phyloP scores from a whole-genome alignment of 495 filamentous ascomycete species.

The Xylaria flabelliformis region DNA sequence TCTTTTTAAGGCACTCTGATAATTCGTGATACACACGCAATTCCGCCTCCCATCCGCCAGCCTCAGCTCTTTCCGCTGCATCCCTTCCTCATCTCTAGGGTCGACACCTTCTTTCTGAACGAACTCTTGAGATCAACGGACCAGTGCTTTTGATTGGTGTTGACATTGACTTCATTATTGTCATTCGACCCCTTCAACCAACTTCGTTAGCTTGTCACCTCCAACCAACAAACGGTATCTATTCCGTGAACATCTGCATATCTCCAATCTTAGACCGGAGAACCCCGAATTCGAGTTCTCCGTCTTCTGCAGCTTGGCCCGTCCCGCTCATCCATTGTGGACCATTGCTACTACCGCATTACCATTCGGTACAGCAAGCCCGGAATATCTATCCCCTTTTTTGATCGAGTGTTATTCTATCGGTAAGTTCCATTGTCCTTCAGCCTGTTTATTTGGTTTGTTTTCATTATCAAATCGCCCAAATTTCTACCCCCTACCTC shows the following conservation, averaged over 20 bases:
- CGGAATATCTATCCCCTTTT: constrained; percentile 27
- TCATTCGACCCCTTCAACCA: neutral
- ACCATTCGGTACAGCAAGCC: constrained; percentile 19
- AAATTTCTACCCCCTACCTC: constrained; percentile 5
- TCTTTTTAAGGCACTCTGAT: constrained; percentile 7
- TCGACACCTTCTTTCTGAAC: neutral
- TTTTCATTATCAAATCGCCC: constrained; percentile 32
- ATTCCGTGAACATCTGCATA: constrained; percentile 15
- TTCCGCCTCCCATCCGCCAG: neutral
- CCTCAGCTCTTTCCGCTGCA: neutral
- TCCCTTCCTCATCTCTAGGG: neutral
- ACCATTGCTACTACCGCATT: constrained; percentile 11
- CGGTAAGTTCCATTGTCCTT: constrained; percentile 41
- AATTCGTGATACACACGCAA: neutral
- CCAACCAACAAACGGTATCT: neutral
- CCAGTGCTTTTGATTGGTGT: neutral
- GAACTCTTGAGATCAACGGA: too few relatives aligned
- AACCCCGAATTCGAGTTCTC: constrained; percentile 4
- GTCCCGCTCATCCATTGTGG: constrained; percentile 28
- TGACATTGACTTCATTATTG: neutral
- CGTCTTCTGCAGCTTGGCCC: constrained; percentile 21
- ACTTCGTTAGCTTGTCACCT: neutral
- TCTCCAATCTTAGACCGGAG: constrained; percentile 5
- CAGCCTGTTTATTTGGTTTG: constrained; percentile 39
- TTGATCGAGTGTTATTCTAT: constrained; percentile 26